Evolutionary conservation across 352 stramenopile genomes (phyloP).

Genomic region (Phytophthora syringae): DNA sequence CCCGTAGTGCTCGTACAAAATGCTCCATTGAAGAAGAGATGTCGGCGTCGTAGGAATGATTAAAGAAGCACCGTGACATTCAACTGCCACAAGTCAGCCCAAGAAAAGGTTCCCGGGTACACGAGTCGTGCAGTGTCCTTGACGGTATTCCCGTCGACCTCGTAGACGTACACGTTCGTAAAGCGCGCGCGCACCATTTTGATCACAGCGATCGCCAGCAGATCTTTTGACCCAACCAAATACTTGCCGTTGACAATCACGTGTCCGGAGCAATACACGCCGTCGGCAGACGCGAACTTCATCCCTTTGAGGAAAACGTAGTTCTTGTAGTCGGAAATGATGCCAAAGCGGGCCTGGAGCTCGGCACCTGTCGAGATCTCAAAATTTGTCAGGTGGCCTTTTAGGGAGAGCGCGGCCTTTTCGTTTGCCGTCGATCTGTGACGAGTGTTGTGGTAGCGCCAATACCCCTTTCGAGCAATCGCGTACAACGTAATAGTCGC

Average conservation of each 20-base stretch:
- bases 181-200: constrained; percentile 31
- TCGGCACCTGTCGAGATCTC: constrained; percentile 35
- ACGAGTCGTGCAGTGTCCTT: constrained; percentile 41
- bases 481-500: constrained; percentile 6
- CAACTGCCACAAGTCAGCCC: constrained; percentile 29
- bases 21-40: neutral
- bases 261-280: constrained; percentile 43
- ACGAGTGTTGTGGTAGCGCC: constrained; percentile 14
- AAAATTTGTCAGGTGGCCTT: constrained; percentile 29
- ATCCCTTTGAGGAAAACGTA: constrained; percentile 51
- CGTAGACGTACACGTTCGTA: constrained; percentile 41
- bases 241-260: constrained; percentile 49
- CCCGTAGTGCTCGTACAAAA: neutral
- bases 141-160: constrained; percentile 38
- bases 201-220: constrained; percentile 36
- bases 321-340: constrained; percentile 49
- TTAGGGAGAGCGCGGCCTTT: constrained; percentile 1
- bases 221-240: constrained; percentile 40
- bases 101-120: constrained; percentile 37
- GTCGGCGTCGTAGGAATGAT: neutral
- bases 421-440: constrained; percentile 24
- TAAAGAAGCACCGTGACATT: constrained; percentile 38
- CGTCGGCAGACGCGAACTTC: constrained; percentile 44
- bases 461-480: constrained; percentile 22
- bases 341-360: constrained; percentile 35